Evolutionary conservation across 225 moss, liverwort and hornwort genomes (phyloP), one percentile per base, ranked within the genome.

Genomic region (Polytrichum commune): DNA sequence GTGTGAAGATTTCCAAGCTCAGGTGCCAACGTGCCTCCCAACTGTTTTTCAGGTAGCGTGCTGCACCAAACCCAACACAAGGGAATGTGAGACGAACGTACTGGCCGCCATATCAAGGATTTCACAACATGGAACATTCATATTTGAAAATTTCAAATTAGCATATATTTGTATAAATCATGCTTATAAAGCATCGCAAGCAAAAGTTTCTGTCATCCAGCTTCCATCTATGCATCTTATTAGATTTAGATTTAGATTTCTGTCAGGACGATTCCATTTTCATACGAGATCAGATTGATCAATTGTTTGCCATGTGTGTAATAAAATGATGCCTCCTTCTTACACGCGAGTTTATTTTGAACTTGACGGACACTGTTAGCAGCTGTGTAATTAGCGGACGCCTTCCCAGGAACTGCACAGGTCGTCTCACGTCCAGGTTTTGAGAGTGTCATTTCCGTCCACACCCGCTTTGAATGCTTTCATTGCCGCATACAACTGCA

Each of bases 1-100:
- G 46, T 67, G 66, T 67, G 53, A 66, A 53, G 53, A n/a, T 67
- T 53, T 22, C 66, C 13, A 46, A 67, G 66, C 38, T 53, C 66
- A 67, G 66, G 66, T 25, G 66, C 66, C 46, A 66, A 38, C 6
- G 4, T 22, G 22, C 66, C 66, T 20, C 38, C 35, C 66, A 67
- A 46, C 24, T 2, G n/a, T 7, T 10, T 22, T 8, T 46, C 4
- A 10, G 66, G 46, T 67, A 53, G 46, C 3, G 38, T 67, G n/a
- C 66, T 67, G 66, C n/a, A 3, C 46, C 46, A 46, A 46, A 46
- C 46, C 16, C 46, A 46, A 46, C 3, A 46, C 46, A 13, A 46
- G 16, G 46, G 46, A 46, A 46, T 46, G 46, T 46, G 46, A 46
- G 16, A 46, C 38, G 6, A 38, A 38, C 16, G 46, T 46, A 16